Conservation (phyloP, 306 rosid genomes). For the Biancaea sappan region DNA sequence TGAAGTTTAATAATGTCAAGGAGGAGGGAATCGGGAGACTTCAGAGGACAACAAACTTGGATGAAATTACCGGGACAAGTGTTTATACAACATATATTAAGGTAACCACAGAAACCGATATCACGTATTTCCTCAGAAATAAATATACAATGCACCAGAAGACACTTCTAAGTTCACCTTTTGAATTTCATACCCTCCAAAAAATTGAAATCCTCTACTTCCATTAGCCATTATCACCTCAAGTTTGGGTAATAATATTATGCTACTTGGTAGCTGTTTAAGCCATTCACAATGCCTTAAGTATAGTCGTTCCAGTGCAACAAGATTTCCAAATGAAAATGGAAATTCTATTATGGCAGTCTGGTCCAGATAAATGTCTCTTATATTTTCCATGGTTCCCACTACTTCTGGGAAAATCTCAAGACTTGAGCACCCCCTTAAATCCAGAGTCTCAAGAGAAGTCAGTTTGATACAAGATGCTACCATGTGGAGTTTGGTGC, state of each 20-base stretch:
- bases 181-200: not conserved
- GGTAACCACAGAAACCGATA: no score
- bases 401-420: constrained; percentile 20
- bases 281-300: not conserved
- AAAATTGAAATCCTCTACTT: not conserved
- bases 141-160: no score
- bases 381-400: not conserved
- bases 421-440: not conserved
- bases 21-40: no score
- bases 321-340: constrained; percentile 18
- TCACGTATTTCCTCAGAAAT: no score
- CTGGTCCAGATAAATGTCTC: not conserved
- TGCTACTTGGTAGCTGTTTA: not conserved
- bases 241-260: not conserved
- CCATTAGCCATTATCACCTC: not conserved
- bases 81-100: not conserved
- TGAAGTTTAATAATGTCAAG: no score
- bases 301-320: not conserved
- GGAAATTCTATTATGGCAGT: constrained; percentile 14
- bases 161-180: not conserved
- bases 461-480: not conserved
- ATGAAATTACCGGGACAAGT: not conserved
- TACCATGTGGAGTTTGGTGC: not conserved
- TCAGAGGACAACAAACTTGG: not conserved
- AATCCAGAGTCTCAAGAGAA: constrained; percentile 11